Base-by-base conservation (phyloP, 2,329 filamentous ascomycete species). In the Venturia carpophila region DNA sequence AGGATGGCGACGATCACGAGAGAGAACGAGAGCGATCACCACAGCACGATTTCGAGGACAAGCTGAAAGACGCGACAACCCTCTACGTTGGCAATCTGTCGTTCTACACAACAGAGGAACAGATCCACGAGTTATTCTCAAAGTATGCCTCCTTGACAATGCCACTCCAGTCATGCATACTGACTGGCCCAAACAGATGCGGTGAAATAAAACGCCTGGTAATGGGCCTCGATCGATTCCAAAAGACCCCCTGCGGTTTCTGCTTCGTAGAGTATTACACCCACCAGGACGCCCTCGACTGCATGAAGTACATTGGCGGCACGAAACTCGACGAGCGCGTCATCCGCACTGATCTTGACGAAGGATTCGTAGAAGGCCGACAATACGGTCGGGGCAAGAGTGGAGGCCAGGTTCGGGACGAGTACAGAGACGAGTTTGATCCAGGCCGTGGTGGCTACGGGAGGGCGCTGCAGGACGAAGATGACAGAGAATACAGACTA, bases 241-340 rank as follows among this genome's bases (percentile, higher is more conserved):
- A 89, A 77, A 99, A 99, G 81, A 99, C 94, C 0, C 94, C 94
- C 1, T 99, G 94, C 77, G 94, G 94, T 49, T 99, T 99, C 82
- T 99, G 94, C 82, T 99, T 99, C 74, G 94, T 99, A 73, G 94
- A 99, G 79, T 99, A 99, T 80, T 97, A 97, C 80, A 97, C 88
- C 39, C 94, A 97, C 76, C 89, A 96, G 74, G 94, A 99, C 76
- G 94, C 94, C 10, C 83, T 99, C 62, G 94, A 99, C 76, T 97
- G 93, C 78, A 88, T 99, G 87, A 99, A 97, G 79, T 99, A 97
- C 75, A 88, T 99, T 72, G 94, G 94, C 65, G 94, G 94, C 66
- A 99, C 94, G 43, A 99, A 99, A 80, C 84, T 99, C 58, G 94
- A 99, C 76, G 94, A 99, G 82, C 87, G 94, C 71, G 88, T 99